Base-by-base conservation (phyloP, 331 rosid genomes). In the Prunus yedoensis region DNA sequence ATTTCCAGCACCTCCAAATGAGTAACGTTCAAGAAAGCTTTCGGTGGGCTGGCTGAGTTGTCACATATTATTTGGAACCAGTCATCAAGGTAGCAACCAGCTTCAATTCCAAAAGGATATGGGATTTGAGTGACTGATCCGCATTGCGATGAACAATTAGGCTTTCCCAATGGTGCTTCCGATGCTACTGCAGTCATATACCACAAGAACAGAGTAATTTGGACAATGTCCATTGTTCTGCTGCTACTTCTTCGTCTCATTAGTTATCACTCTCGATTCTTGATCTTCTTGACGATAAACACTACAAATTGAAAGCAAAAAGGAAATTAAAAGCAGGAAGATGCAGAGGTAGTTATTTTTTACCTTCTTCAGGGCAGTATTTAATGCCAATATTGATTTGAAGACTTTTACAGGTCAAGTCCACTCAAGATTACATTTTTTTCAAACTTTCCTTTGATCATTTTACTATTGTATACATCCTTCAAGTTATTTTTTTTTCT, bases 21-120 rank as follows among this genome's bases (percentile, higher is more conserved):
- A 30, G 10, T 27, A 8, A 1, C 28, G 54, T 53, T 67, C 30
- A 56, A 21, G 7, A 21, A 43, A 52, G 80, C 47, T 30, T 30
- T 46, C 11, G 66, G 57, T 30, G 11, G 15, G 23, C 14, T 14
- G 45, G 71, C 51, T 5, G 73, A 76, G 67, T 43, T 25, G 52
- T 17, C 15, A 32, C 81, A 69, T 1, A 47, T 0, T 25, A 77
- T 35, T 60, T 69, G 43, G 62, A 60, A 73, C 72, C 68, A 53
- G 13, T n/a, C 14, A 18, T 59, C 47, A 17, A 1, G 3, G 66
- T 17, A 72, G 28, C 73, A 78, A 7, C 6, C 43, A 0, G 62
- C 11, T 30, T 11, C 75, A 17, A 77, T 30, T 35, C 80, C 80
- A 30, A 68, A 77, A 12, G 80, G 80, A 41, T 13, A 77, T 49